A percentile compares a stretch with the other conserved stretches of the same genome.
Conservation (phyloP, 2,329 filamentous ascomycete genomes). For the Gremmenia infestans region DNA sequence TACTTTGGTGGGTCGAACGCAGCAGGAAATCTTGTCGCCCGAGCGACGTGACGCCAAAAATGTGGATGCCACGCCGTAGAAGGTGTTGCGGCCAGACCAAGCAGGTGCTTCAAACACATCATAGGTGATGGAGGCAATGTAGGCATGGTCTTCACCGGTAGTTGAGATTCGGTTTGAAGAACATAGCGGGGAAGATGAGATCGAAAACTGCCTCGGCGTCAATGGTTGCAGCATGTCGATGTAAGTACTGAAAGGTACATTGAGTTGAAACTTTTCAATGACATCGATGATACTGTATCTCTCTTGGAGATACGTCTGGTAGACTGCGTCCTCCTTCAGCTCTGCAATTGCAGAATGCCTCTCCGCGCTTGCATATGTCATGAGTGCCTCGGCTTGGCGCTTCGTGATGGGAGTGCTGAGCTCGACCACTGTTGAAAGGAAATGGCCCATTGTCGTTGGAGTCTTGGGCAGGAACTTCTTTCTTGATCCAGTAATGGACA, state of each 20-base stretch:
- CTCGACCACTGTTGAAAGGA: slow-evolving; percentile 1
- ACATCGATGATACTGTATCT: slow-evolving; percentile 1
- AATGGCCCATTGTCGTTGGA: neutral
- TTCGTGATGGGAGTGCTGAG: slow-evolving; percentile 3
- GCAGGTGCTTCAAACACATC: neutral
- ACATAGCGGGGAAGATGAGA: neutral
- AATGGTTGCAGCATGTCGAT: neutral
- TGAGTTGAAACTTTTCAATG: neutral
- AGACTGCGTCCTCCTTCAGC: neutral
- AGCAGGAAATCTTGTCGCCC: slow-evolving; percentile 45
- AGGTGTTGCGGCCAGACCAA: neutral
- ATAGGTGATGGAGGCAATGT: neutral
- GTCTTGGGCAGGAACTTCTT: neutral
- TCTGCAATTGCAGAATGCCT: neutral
- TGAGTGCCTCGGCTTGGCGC: neutral
- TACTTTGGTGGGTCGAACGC: slow-evolving; percentile 40
- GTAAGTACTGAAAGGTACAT: neutral
- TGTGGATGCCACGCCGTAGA: slow-evolving; percentile 50
- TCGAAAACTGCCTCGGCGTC: neutral
- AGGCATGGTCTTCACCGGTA: neutral
- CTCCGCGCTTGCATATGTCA: neutral
- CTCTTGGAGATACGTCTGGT: neutral
- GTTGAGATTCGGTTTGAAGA: neutral
- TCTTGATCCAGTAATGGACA: neutral
- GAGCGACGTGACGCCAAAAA: slow-evolving; percentile 44